Evolutionary conservation across 78 protist genomes (phyloP).

Genomic region (slime mould (Dictyostelium discoideum)): dicty_2.7 NC_007089.4:2487001-2487500

Average conservation of each 20-base stretch:
- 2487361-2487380: conserved; percentile 47
- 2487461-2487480: conserved; percentile 81
- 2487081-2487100: conserved; percentile 74
- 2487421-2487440: conserved; percentile 89
- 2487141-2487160: conserved; percentile 66
- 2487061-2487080: conserved; percentile 97
- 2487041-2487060: conserved; percentile 87
- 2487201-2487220: conserved; percentile 97
- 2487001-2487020: conserved; percentile 73
- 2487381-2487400: conserved; percentile 97
- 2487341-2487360: conserved; percentile 28
- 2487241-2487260: conserved; percentile 88
- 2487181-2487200: conserved; percentile 93
- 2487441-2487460: conserved; percentile 95
- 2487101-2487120: conserved; percentile 98
- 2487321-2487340: too few species aligned
- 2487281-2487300: too few species aligned
- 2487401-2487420: conserved; percentile 93
- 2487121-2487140: conserved; percentile 97
- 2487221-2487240: conserved; percentile 91
- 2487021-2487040: conserved; percentile 78
- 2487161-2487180: conserved; percentile 79
- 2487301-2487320: too few species aligned
- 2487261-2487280: conserved; percentile 21
- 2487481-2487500: conserved; percentile 93